These are phyloP conservation scores for Orychophragmus violaceus DNA, from an alignment of 345 rosid genomes.

Conservation along the genomic window DNA sequence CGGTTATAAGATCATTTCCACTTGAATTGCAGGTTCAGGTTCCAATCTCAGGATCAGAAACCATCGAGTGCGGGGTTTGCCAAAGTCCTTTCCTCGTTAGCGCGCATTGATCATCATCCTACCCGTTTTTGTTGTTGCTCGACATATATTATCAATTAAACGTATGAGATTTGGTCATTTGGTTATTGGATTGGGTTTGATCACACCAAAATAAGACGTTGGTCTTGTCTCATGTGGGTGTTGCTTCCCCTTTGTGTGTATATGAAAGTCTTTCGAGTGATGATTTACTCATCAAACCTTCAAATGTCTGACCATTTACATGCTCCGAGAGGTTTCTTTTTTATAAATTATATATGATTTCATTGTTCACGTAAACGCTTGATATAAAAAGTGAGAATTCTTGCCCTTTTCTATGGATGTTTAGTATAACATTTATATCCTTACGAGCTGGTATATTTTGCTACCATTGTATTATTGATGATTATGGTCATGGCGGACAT, in stretches of 20 bases:
- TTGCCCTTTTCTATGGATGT: not conserved
- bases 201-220: constrained; percentile 8
- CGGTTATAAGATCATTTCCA: not conserved
- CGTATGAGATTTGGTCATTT: constrained; percentile 8
- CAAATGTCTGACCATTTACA: not conserved
- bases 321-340: not conserved
- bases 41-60: constrained; percentile 96
- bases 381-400: not conserved
- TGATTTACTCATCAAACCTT: constrained; percentile 12
- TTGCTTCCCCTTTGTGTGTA: constrained; percentile 18
- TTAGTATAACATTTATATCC: not conserved
- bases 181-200: constrained; percentile 17
- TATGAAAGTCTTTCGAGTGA: constrained; percentile 22
- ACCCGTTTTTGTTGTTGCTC: not conserved
- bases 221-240: constrained; percentile 9
- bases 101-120: constrained; percentile 50
- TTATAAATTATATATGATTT: not conserved
- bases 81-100: constrained; percentile 95
- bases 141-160: not conserved
- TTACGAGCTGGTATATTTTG: not conserved
- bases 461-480: not conserved
- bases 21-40: constrained; percentile 75
- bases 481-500: no score
- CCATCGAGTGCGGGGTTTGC: constrained; percentile 98
- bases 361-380: not conserved